Evolutionary conservation across 2,329 filamentous ascomycete species (phyloP).

Genomic region (Aspergillus fijiensis): DNA sequence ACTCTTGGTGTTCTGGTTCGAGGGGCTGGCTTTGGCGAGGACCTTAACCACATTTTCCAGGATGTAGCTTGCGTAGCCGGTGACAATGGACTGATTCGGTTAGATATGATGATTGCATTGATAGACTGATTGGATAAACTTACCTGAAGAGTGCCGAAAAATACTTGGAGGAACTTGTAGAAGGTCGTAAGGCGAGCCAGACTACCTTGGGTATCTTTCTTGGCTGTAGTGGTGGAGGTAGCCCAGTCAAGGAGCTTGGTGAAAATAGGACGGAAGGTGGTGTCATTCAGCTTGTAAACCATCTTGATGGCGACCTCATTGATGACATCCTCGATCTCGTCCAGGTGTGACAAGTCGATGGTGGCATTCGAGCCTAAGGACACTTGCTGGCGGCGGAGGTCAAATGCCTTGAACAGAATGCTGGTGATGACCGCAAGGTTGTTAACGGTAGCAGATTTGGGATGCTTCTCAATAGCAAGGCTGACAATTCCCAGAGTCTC

Average conservation of each 20-base stretch:
- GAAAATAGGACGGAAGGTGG: constrained; percentile 89
- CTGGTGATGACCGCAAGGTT: constrained; percentile 68
- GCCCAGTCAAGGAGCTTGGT: constrained; percentile 82
- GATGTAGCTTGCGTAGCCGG: constrained; percentile 83
- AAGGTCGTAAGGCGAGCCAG: constrained; percentile 69
- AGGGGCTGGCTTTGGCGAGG: constrained; percentile 47
- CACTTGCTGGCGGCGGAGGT: constrained; percentile 45
- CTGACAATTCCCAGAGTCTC: constrained; percentile 71
- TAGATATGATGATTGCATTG: background rate
- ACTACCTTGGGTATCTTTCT: constrained; percentile 60
- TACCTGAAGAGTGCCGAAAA: constrained; percentile 80
- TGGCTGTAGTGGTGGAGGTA: constrained; percentile 54
- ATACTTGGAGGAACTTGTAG: constrained; percentile 74
- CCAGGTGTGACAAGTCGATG: constrained; percentile 51
- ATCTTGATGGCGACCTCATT: constrained; percentile 78
- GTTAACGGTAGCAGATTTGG: constrained; percentile 76
- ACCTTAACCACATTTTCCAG: constrained; percentile 71
- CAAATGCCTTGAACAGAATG: constrained; percentile 55
- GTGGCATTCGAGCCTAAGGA: constrained; percentile 27
- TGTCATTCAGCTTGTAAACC: constrained; percentile 95
- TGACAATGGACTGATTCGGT: constrained; percentile 71
- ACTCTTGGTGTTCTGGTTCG: constrained; percentile 52
- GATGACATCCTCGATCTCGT: constrained; percentile 62
- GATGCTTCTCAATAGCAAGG: constrained; percentile 70
- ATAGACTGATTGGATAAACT: constrained; percentile 5